Evolutionary conservation across 208 protist species (phyloP), one percentile per base, ranked within the genome.

Genomic region (Leishmania tropica): DNA sequence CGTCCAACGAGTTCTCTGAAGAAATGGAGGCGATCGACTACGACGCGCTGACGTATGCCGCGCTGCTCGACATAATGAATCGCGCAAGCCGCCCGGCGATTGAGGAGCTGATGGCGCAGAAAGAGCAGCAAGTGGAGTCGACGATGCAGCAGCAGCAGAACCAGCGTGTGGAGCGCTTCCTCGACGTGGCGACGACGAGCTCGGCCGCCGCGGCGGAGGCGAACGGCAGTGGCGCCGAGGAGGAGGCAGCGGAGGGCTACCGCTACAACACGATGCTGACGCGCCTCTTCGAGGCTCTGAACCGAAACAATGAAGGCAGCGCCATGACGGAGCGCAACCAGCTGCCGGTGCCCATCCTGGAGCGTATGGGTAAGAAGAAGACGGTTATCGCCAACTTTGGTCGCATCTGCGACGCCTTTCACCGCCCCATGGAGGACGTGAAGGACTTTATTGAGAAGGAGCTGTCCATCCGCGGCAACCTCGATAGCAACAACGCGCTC

Each of bases 401-500:
- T 47, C 92, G 95, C 65, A 96, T 98, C 88, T 98, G 95, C 89
- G 85, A 96, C 40, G 87, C 86, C 54, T 90, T 98, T 74, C 76
- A 98, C 80, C 91, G 96, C 37, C 82, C 89, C 48, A 87, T 96
- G 76, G 94, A 98, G 74, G 92, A 98, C 53, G 88, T 98, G 65
- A 95, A 98, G 88, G 89, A 95, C 76, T 98, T 94, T 72, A 95
- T 98, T 64, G 90, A 97, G 75, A 96, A 95, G 87, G 96, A 98
- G 88, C 90, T 98, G 19, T 95, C 95, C 47, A 96, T 90, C 31
- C 81, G 87, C 60, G 95, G 95, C 31, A 96, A 95, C 87, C 83
- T 98, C 13, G 95, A 97, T 81, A 92, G 88, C 73, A 96, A 95
- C 64, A 83, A 94, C 79, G 91, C 93, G 1, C 91, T 98, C 68